Evolutionary conservation across 306 rosid genomes (phyloP), one percentile per base, ranked within the genome.

Genomic region (Begonia peltatifolia): DNA sequence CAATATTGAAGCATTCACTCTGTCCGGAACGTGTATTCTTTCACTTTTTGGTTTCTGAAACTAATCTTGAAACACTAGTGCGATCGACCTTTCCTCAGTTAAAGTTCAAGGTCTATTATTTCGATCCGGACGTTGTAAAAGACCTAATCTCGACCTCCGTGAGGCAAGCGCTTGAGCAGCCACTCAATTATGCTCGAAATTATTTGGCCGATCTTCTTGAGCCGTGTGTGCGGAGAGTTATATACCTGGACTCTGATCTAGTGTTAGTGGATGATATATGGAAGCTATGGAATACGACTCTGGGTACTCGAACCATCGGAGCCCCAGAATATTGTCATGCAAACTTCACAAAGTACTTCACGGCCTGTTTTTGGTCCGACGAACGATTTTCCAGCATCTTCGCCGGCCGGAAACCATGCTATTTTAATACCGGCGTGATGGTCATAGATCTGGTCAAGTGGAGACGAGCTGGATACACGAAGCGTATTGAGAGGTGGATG

Each of bases 241-340:
- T 82, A 4, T 82, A 82, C 55, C 52, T 82, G 18, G 90, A 82
- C 50, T 82, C 90, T 9, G 90, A 82, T 70, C 72, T 82, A 0
- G 78, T 82, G 4, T 69, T 82, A 6, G 78, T 78, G 1, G 90
- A 82, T n/a, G 84, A 82, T 43, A 65, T 82, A 7, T 59, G 58
- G 10, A 82, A 78, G 50, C 74, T 82, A 0, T 81, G 88, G 88
- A 51, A 48, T 3, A 77, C 81, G 13, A 62, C 68, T 10, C 65
- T 81, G 11, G 77, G 67, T 10, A 46, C 61, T 2, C 56, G 68
- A 14, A 75, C 79, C 2, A 78, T 81, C 54, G 84, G 89, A 0
- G 89, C 84, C 0, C 89, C 89, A 52, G 84, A 81, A 14, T 81
- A 81, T 67, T 81, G 89, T 50, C 89, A 81, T 55, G 89, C 89